Base-by-base conservation (phyloP, 2,329 filamentous ascomycete species). In the Penicillium griseofulvum region DNA sequence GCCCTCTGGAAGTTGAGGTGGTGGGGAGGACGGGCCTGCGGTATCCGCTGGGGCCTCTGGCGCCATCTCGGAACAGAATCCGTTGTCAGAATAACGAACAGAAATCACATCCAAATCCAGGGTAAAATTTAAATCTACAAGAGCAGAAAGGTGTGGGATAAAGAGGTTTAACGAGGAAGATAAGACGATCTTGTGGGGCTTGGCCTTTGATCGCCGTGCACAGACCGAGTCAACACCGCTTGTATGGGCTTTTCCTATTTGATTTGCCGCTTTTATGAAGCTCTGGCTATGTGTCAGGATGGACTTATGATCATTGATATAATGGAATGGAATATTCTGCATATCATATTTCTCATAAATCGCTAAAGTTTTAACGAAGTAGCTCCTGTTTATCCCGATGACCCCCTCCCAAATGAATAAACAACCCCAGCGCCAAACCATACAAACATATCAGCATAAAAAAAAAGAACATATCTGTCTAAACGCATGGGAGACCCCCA, bases 1-100 rank as follows among this genome's bases (percentile, higher is more conserved):
- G 59, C 73, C 73, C 48, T 74, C 72, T 11, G 73, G 73, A 37
- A 75, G 58, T 36, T 57, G 60, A 42, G 73, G 73, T 43, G 73
- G 73, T 41, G 71, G 67, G 34, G 71, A 68, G 7, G 70, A 73
- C 14, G 73, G 73, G 7, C 73, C 73, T 62, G 70, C 71, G 51
- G 71, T 73, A 45, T 73, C 71, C 41, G 69, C 64, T 47, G 71
- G 71, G 33, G 68, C 62, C 52, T 70, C 66, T 39, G 64, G 61
- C 26, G 65, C 57, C 68, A 70, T 71, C 19, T 50, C 38, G 5
- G 51, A 33, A 47, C 39, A 29, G n/a, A 29, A 37, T 48, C 5
- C 38, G 26, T 22, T 8, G 39, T 45, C 12, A 22, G 16, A 28
- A 54, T 52, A 4, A 45, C 31, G 19, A 47, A 26, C 19, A 0